Base-by-base conservation (phyloP, 2,329 filamentous ascomycete species). In the Fonsecaea pugnacius region DNA sequence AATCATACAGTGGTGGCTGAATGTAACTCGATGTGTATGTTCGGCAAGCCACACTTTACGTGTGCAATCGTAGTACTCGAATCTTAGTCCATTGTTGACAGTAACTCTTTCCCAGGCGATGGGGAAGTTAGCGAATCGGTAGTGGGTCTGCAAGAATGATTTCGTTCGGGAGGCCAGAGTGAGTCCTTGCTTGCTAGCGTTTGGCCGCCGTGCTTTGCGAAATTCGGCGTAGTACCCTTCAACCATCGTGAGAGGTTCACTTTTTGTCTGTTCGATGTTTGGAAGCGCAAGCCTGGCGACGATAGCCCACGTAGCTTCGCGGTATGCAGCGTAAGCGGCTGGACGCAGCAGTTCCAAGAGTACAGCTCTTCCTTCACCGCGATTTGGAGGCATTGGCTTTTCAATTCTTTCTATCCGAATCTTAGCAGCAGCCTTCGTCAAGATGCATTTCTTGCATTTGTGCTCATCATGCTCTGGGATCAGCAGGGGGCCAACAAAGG, bases 291-390 rank as follows among this genome's bases (percentile, higher is more conserved):
- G 67, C 2, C 60, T 68, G 2, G 72, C 71, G 0, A 84, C 24
- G 2, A 87, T 77, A 3, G 67, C 70, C 82, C 83, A 87, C 0
- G 83, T 85, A 3, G 77, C 74, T 60, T 85, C 78, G 12, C 86
- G 78, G 71, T 87, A 89, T 0, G 74, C 72, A 2, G 74, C 73
- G 24, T 86, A 79, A 3, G 74, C 74, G 2, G 68, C 35, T 0
- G 85, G 85, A 24, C 77, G 75, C 0, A 59, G 65, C 0, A 87
- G 72, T 65, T 88, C 85, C 57, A 87, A 85, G 0, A 87, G 66
- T 0, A 84, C 73, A 0, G 76, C 76, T 35, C 32, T 60, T 24
- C 16, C 51, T 36, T 64, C 36, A 14, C 57, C 81, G 79, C n/a
- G 75, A 75, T 9, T 77, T 69, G 2, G 72, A 21, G 62, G 62